Base-by-base conservation (phyloP, 805 yeast species). In the Candida glaebosa region DNA sequence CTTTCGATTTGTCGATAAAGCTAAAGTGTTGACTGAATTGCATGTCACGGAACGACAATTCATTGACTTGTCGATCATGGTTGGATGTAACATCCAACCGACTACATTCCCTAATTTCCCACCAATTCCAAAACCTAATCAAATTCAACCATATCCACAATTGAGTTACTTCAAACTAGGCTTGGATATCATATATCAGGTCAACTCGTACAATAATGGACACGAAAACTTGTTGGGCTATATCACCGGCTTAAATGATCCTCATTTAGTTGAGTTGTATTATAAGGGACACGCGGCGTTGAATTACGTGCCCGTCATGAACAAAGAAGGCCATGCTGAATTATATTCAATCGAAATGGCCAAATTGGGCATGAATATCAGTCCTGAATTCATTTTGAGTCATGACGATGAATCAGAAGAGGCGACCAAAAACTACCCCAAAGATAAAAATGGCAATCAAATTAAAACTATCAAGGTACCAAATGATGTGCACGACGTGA, bases 51-150 rank as follows among this genome's bases (percentile, higher is more conserved):
- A 78, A 36, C 78, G 79, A 39, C 90, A 84, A 53, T 79, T 91
- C 42, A 65, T 78, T 41, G 96, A 91, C 51, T 75, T 87, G 35
- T 73, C 90, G 31, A 72, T 87, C 58, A 79, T 86, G 53, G 82
- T 83, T 15, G 96, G 97, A 3, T 84, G 87, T 57, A 80, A 76
- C 30, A 67, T 84, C 41, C 95, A 87, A 54, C 87, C 87, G 12
- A 61, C 60, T 24, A 75, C 84, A 1, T 73, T 89, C 50, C 70
- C 76, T 10, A 67, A 67, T 39, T 73, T 76, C 41, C 80, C 79
- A 2, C 74, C 71, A 2, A 47, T 63, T 34, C 72, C 73, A 14
- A 65, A 67, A 38, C 65, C 71, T 31, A 64, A 63, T 44, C 68
- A 69, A 2, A 44, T 58, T 10, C 68, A 65, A 34, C 72, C 73